These are phyloP conservation scores for Coprinopsis cinerea DNA, from an alignment of 768 basidiomycete genomes.

Conservation along the genomic window DNA sequence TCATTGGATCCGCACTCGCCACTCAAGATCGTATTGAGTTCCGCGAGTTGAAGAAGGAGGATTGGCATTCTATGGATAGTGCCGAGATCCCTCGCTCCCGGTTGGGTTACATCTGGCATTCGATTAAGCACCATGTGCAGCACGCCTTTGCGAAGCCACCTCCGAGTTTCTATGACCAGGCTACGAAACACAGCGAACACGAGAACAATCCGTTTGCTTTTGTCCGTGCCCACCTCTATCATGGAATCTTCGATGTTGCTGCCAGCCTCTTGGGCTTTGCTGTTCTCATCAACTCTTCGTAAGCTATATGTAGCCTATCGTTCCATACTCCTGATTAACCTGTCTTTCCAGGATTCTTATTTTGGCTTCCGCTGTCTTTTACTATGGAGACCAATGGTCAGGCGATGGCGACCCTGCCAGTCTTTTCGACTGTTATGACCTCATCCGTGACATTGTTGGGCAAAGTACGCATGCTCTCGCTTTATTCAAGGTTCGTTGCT, in stretches of 20 bases:
- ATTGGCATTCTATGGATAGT: not conserved
- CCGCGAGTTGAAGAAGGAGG: slow-evolving; percentile 17
- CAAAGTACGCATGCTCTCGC: slow-evolving; percentile 38
- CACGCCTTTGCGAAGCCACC: slow-evolving; percentile 35
- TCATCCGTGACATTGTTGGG: slow-evolving; percentile 66
- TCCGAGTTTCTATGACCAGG: slow-evolving; percentile 26
- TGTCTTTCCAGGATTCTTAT: slow-evolving; percentile 59
- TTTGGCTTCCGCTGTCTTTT: slow-evolving; percentile 79
- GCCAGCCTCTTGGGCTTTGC: slow-evolving; percentile 76
- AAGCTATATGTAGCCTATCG: slow-evolving; percentile 20
- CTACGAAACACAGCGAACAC: slow-evolving; percentile 45
- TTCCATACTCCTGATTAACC: not conserved
- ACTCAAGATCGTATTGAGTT: slow-evolving; percentile 68
- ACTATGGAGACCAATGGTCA: slow-evolving; percentile 31
- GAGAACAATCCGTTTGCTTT: slow-evolving; percentile 53
- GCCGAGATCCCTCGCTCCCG: slow-evolving; percentile 12
- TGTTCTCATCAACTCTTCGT: slow-evolving; percentile 83
- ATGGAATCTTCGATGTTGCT: slow-evolving; percentile 62
- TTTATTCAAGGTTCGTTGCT: not conserved
- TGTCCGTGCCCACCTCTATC: slow-evolving; percentile 56
- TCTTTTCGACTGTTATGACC: slow-evolving; percentile 77
- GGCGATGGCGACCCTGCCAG: slow-evolving; percentile 46
- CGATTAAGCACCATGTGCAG: slow-evolving; percentile 21
- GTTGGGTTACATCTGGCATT: slow-evolving; percentile 12
- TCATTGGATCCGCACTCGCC: slow-evolving; percentile 80